Percentiles rank a stretch among this genome's conserved stretches.
Evolutionary conservation across 2,329 filamentous ascomycete species (phyloP).

Genomic region (Myriosclerotinia scirpicola): DNA sequence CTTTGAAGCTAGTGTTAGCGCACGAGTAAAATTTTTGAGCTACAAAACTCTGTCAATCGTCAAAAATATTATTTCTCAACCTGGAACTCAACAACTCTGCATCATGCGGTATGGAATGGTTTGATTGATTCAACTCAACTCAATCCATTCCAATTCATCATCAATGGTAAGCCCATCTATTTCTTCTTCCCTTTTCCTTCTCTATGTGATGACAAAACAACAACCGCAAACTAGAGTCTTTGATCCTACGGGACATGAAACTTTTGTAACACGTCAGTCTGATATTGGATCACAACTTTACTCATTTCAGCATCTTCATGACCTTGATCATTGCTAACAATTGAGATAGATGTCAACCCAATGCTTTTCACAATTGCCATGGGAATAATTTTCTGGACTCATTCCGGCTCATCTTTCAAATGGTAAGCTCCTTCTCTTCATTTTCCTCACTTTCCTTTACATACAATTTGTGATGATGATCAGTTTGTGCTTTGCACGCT

Average conservation of each 20-base stretch:
- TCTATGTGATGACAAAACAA: constrained; percentile 74
- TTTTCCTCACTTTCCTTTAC: background rate
- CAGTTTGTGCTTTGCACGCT: constrained; percentile 54
- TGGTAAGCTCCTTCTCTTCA: constrained; percentile 5
- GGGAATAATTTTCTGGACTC: no score
- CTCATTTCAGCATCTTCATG: background rate
- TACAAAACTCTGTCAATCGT: constrained; percentile 13
- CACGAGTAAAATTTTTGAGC: constrained; percentile 16
- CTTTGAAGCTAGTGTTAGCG: constrained; percentile 13
- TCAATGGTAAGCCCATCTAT: constrained; percentile 32
- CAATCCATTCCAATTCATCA: constrained; percentile 3
- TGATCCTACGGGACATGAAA: constrained; percentile 84
- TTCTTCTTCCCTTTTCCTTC: constrained; percentile 30
- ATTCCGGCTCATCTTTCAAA: background rate
- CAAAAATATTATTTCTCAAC: constrained; percentile 15
- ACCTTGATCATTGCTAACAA: constrained; percentile 16
- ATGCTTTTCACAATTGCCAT: background rate
- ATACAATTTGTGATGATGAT: constrained; percentile 39
- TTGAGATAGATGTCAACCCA: constrained; percentile 13
- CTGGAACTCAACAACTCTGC: constrained; percentile 27
- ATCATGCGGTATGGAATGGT: constrained; percentile 24
- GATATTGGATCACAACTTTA: constrained; percentile 47
- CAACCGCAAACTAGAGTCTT: constrained; percentile 98
- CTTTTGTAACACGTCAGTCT: constrained; percentile 91
- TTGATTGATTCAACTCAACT: background rate